Conservation (phyloP, 768 basidiomycete genomes). For the Boletus fagicola region DNA sequence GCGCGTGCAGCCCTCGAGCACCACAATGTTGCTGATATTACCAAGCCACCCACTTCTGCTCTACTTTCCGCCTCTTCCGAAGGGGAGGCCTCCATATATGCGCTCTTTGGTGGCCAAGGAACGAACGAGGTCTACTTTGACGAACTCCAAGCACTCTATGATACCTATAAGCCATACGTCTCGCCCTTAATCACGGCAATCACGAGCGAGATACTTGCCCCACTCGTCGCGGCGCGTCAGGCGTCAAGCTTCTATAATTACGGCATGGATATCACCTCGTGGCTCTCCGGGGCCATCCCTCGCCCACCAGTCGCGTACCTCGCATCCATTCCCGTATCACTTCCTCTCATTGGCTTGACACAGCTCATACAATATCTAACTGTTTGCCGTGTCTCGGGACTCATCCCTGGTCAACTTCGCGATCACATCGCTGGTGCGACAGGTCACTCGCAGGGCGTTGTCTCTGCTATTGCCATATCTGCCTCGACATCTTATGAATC, state of each 20-base stretch:
- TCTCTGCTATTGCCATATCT: conserved; percentile 88
- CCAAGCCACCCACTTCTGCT: conserved; percentile 60
- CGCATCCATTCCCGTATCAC: conserved; percentile 89
- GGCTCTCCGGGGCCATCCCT: conserved; percentile 70
- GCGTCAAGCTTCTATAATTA: conserved; percentile 65
- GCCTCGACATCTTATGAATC: conserved; percentile 74
- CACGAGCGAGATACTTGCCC: conserved; percentile 64
- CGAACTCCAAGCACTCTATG: conserved; percentile 87
- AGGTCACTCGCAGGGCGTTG: conserved; percentile 96
- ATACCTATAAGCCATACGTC: conserved; percentile 89
- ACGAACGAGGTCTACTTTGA: conserved; percentile 98
- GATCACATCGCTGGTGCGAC: conserved; percentile 79
- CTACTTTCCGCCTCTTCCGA: conserved; percentile 60
- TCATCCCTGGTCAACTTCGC: conserved; percentile 80
- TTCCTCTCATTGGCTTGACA: conserved; percentile 94
- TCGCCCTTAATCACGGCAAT: conserved; percentile 63
- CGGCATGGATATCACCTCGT: conserved; percentile 78
- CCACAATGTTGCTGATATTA: conserved; percentile 52
- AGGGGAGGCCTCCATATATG: conserved; percentile 78
- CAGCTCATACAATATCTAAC: conserved; percentile 93
- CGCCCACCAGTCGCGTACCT: conserved; percentile 84
- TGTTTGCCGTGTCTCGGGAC: conserved; percentile 68
- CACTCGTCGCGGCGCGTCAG: conserved; percentile 62
- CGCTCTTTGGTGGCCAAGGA: conserved; percentile 96
- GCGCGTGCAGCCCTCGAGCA: conserved; percentile 70